Evolutionary conservation across 2,329 filamentous ascomycete species (phyloP).

Genomic region (Cladophialophora bantiana): DNA sequence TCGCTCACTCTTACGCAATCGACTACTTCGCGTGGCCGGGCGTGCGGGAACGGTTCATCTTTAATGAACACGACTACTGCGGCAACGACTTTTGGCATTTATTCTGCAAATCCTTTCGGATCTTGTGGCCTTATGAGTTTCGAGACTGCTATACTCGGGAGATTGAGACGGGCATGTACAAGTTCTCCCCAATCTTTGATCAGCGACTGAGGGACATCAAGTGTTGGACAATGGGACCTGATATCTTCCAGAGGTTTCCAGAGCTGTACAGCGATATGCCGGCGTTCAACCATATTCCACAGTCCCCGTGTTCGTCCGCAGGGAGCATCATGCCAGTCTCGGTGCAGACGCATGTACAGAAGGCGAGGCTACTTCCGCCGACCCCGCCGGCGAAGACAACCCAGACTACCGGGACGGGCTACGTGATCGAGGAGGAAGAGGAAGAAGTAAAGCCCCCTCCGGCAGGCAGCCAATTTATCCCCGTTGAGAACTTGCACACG

Average conservation of each 20-base stretch:
- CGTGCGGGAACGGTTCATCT: slow-evolving; percentile 39
- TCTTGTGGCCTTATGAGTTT: slow-evolving; percentile 40
- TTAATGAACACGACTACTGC: slow-evolving; percentile 39
- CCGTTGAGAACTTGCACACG: slow-evolving; percentile 7
- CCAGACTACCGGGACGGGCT: not conserved
- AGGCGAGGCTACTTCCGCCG: slow-evolving; percentile 11
- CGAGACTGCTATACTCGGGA: slow-evolving; percentile 39
- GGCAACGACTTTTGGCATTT: slow-evolving; percentile 37
- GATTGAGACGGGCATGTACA: slow-evolving; percentile 37
- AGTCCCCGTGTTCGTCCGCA: slow-evolving; percentile 6
- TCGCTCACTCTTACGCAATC: slow-evolving; percentile 39
- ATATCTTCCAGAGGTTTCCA: slow-evolving; percentile 38
- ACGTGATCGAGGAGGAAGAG: slow-evolving; percentile 15
- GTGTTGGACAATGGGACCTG: slow-evolving; percentile 37
- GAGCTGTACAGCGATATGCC: slow-evolving; percentile 39
- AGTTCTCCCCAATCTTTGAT: slow-evolving; percentile 37
- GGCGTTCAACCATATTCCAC: slow-evolving; percentile 33
- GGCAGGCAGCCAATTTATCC: slow-evolving; percentile 3
- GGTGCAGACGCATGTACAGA: not conserved
- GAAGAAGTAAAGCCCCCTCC: slow-evolving; percentile 6
- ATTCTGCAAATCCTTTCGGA: slow-evolving; percentile 31
- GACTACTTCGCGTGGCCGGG: slow-evolving; percentile 41
- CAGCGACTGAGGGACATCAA: slow-evolving; percentile 37
- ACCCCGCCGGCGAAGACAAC: not conserved
- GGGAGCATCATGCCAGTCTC: not conserved